Evolutionary conservation across 805 yeast species (phyloP), one percentile per base, ranked within the genome.

Genomic region (Ogataea kodamae): DNA sequence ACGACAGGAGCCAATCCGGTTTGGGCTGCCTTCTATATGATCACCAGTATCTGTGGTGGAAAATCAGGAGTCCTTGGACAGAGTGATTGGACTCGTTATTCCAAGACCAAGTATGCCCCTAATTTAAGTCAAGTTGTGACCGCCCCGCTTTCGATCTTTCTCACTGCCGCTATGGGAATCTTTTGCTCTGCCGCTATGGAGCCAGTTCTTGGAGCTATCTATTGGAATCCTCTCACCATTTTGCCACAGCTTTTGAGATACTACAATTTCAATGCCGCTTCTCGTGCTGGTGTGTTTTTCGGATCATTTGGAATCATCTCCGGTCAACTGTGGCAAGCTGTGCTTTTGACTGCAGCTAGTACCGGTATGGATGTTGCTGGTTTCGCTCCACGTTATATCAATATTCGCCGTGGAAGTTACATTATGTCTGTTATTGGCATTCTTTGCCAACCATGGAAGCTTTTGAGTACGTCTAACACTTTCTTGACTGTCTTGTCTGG

Each of bases 401-500:
- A 65, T 45, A 64, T 70, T 31, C 55, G 59, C 22, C 54, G 75
- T 22, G 80, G 78, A 18, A 67, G 73, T 25, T 57, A 61, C 48
- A 43, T 70, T 29, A 63, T 63, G 33, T 54, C 54, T 18, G 28
- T 50, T 19, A 41, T 60, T 18, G 56, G 67, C 5, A 53, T 64
- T 52, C 55, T 49, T 9, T 51, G 58, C 18, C 64, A 61, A 37
- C 73, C 73, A 8, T 67, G 73, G 73, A 51, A 52, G 19, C 52
- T 67, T 14, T 54, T 60, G 28, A 52, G 61, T 27, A 50, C 62
- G 14, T 54, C 70, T 2, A 47, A 61, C 10, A 54, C 53, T 6
- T 66, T 67, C 44, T 76, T 90, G 20, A 80, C 89, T 7, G 86
- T 84, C 48, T 62, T 86, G 33, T 70, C 81, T 22, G 90, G 95